Evolutionary conservation across 495 filamentous ascomycete species (phyloP).

Genomic region (Astrocystis sublimbata): DNA sequence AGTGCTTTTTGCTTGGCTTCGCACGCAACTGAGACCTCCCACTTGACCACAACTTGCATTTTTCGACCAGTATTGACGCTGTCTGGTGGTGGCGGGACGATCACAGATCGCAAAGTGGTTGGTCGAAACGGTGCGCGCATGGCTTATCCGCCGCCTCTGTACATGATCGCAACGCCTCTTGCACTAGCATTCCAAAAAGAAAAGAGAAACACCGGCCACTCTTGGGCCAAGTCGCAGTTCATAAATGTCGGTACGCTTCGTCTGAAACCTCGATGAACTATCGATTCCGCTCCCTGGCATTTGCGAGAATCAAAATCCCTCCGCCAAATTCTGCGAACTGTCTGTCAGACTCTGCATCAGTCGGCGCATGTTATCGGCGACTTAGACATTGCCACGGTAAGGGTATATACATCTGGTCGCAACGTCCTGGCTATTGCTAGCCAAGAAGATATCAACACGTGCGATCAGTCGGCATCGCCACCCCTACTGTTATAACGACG

Average conservation of each 20-base stretch:
- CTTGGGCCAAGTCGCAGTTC: not conserved
- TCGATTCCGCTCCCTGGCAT: slow-evolving; percentile 24
- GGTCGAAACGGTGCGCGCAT: slow-evolving; percentile 3
- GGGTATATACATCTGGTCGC: not conserved
- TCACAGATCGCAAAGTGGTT: not conserved
- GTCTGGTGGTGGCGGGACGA: not conserved
- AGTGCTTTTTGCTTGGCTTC: slow-evolving; percentile 5
- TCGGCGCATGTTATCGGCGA: slow-evolving; percentile 3
- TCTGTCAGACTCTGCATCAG: slow-evolving; percentile 21
- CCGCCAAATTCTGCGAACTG: slow-evolving; percentile 18
- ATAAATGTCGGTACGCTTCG: slow-evolving; percentile 6
- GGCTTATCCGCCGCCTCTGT: not conserved
- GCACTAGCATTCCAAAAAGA: not conserved
- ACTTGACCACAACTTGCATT: not conserved
- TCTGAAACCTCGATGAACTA: slow-evolving; percentile 29
- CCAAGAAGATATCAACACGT: not conserved
- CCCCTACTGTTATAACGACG: not conserved
- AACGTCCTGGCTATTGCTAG: not conserved
- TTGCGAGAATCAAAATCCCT: slow-evolving; percentile 22
- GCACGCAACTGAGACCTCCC: slow-evolving; percentile 12
- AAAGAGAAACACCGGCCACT: slow-evolving; percentile 9
- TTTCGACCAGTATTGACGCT: not conserved
- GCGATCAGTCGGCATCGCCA: not conserved
- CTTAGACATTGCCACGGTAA: not conserved
- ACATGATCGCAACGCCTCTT: slow-evolving; percentile 5